Evolutionary conservation across 176 grass and related monocot species (phyloP).

Genomic region (Hordeum vulgare): MorexV3_pseudomolecules_assembly NC_058520.1:70493374-70493873

Average conservation of each 20-base stretch:
- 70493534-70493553: not conserved
- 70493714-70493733: not conserved
- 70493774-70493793: not conserved
- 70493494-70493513: not conserved
- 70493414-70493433: not conserved
- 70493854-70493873: not conserved
- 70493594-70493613: conserved; percentile 24
- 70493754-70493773: not conserved
- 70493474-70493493: not conserved
- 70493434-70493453: not conserved
- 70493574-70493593: not conserved
- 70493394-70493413: not conserved
- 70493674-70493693: not conserved
- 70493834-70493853: not conserved
- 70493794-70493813: not conserved
- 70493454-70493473: not conserved
- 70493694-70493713: conserved; percentile 24
- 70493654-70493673: not conserved
- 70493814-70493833: too few species aligned
- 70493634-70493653: not conserved
- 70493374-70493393: not conserved
- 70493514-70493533: not conserved
- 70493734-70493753: conserved; percentile 4
- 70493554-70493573: not conserved
- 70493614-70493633: conserved; percentile 15